Evolutionary conservation across 345 rosid genomes (phyloP), one percentile per base, ranked within the genome.

Genomic region (Pistacia integerrima): DNA sequence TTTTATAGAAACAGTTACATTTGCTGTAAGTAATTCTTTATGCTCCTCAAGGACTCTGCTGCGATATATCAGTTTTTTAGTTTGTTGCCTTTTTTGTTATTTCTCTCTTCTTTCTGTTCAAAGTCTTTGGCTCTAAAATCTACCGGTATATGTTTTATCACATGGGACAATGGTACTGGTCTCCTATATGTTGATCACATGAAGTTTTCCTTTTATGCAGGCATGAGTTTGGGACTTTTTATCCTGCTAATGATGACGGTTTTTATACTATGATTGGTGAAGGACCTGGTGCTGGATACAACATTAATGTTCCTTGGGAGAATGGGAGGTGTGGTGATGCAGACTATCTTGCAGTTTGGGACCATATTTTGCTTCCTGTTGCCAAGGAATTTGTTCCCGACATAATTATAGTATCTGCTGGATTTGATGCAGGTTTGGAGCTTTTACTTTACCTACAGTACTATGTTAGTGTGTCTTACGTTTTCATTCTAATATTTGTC

Each of bases 221-320:
- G 92, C 97, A 90, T 82, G 97, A 92, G 71, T 85, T 78, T 84
- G 99, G 99, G 64, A 70, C 79, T 12, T 95, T 95, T 81, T 93
- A 95, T 82, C 98, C 99, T 44, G 80, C 81, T 56, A 93, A 85
- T n/a, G 84, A 87, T 69, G 92, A 90, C 87, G 99, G 98, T 64
- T 81, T 84, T 72, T 93, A 92, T 78, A 89, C 85, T 57, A 95
- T 85, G 97, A 80, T 88, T 85, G 99, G 99, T 60, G 93, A 89
- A 85, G 99, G 97, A 76, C 85, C 87, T 1, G 99, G 98, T 79
- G 88, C 88, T 62, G 98, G 99, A 62, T 92, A 90, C 85, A 95
- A 93, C 80, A 92, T 95, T 78, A 95, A 95, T 78, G 94, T 95
- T 61, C 98, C 98, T 54, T 95, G 98, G 99, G 98, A 92, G 83